A percentile compares a stretch with the other conserved stretches of the same genome.
Evolutionary conservation across 2,329 filamentous ascomycete species (phyloP).

Genomic region (Nemania sp.): DNA sequence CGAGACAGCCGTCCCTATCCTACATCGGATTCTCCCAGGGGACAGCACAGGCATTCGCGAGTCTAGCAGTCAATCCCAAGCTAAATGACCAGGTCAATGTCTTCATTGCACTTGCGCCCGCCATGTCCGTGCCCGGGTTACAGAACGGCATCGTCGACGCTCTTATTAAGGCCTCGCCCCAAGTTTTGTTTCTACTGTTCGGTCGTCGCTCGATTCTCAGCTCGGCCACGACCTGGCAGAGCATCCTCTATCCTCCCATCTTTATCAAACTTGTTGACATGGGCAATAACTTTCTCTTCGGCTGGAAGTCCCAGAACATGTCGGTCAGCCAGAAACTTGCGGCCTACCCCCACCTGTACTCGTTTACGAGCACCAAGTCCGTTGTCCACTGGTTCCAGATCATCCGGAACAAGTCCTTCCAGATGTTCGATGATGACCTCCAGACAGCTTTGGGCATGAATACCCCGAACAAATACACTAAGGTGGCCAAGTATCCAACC

Average conservation of each 20-base stretch:
- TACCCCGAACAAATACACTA: constrained; percentile 82
- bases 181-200: constrained; percentile 90
- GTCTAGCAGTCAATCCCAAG: constrained; percentile 86
- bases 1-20: constrained; percentile 79
- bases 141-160: constrained; percentile 90
- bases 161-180: constrained; percentile 88
- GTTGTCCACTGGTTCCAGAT: constrained; percentile 99
- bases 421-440: constrained; percentile 97
- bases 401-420: constrained; percentile 92
- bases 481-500: constrained; percentile 94
- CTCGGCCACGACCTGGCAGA: constrained; percentile 96
- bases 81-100: constrained; percentile 93
- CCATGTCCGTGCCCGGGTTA: constrained; percentile 92
- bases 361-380: constrained; percentile 93
- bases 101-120: constrained; percentile 92
- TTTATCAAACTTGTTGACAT: constrained; percentile 88
- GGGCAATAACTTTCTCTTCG: constrained; percentile 80
- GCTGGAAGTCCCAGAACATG: constrained; percentile 87
- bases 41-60: constrained; percentile 94
- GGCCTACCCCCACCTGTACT: constrained; percentile 93
- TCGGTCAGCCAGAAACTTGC: constrained; percentile 86
- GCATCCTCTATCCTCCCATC: constrained; percentile 89
- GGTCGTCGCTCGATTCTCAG: constrained; percentile 88
- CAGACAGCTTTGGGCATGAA: constrained; percentile 74
- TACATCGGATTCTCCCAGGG: constrained; percentile 98